Evolutionary conservation across 164 flowering plant species (phyloP), one percentile per base, ranked within the genome.

Genomic region (Paratinospora sagittata): DNA sequence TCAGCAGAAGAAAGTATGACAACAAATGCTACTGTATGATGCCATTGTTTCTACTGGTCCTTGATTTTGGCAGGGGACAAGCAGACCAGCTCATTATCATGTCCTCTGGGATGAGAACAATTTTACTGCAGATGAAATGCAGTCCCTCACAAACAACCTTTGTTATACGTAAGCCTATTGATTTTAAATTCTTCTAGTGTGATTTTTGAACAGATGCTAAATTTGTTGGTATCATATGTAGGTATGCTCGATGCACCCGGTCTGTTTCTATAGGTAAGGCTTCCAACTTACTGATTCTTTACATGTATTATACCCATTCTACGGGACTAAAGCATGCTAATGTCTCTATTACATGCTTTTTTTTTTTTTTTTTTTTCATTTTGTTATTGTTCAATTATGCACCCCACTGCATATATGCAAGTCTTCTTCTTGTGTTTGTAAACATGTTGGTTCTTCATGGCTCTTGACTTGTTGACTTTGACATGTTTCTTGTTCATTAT

Each of bases 21-120:
- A 7, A 39, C 43, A 39, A 39, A 39, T 11, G 7, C 10, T 61
- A 19, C 36, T 24, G 8, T 0, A 14, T 49, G 21, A 52, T 52
- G 58, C 23, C n/a, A 17, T 52, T 52, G 23, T 52, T 55, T 55
- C 8, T n/a, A 19, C 8, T 55, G 21, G 61, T 55, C 11, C 19
- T 55, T 21, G 10, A 55, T 55, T 55, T 55, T 37, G 72, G 61
- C 73, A 90, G 98, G 97, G 97, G 5, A 93, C 97, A 0, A 93
- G 93, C 55, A 72, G 90, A 11, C 98, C 98, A 0, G 69, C 92
- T 0, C 97, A 89, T 36, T 93, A 91, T 70, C 97, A 91, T 83
- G 97, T 91, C 8, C 61, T 93, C 23, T 86, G 45, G 70, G 97
- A 93, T 77, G 95, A 93, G 76, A 91, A 93, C 78, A 72, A 76